These are phyloP conservation scores for Aspergillus tubingensis DNA, from an alignment of 2,329 filamentous ascomycete species.

Conservation along the genomic window DNA sequence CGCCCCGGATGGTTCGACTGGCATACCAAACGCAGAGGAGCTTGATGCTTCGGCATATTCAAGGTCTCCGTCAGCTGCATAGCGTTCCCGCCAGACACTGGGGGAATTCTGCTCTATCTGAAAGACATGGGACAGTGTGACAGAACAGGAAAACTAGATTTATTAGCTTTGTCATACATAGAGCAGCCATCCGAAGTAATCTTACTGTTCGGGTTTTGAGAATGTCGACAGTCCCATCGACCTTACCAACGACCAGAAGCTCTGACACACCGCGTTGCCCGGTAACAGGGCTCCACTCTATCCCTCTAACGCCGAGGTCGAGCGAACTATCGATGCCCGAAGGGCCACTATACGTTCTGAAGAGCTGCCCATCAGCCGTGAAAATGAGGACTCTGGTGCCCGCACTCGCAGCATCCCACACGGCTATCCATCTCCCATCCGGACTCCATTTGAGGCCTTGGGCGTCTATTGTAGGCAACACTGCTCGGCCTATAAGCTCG, in stretches of 20 bases:
- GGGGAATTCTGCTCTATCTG: slow-evolving; percentile 33
- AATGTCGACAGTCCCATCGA: slow-evolving; percentile 53
- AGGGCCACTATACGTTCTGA: slow-evolving; percentile 52
- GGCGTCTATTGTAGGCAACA: slow-evolving; percentile 56
- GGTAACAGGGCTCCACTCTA: slow-evolving; percentile 55
- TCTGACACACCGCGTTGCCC: slow-evolving; percentile 31
- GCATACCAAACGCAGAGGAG: slow-evolving; percentile 38
- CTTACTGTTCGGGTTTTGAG: slow-evolving; percentile 47
- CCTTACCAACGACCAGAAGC: slow-evolving; percentile 52
- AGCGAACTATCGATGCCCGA: slow-evolving; percentile 38
- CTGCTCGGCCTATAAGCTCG: slow-evolving; percentile 34
- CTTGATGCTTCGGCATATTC: slow-evolving; percentile 43
- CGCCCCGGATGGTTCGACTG: slow-evolving; percentile 30
- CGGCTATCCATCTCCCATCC: slow-evolving; percentile 60
- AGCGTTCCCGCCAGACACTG: slow-evolving; percentile 39
- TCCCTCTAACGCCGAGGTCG: slow-evolving; percentile 53
- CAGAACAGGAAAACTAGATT: slow-evolving; percentile 35
- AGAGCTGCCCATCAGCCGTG: slow-evolving; percentile 62
- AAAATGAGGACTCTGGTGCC: slow-evolving; percentile 57
- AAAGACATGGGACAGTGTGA: slow-evolving; percentile 38
- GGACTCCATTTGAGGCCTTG: slow-evolving; percentile 62
- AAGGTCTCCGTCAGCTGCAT: slow-evolving; percentile 29
- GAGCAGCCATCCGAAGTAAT: background rate
- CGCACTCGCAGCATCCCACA: slow-evolving; percentile 57
- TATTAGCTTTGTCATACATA: slow-evolving; percentile 10